Conservation (phyloP, 2,329 filamentous ascomycete species). For the Aspergillus sp. region DNA sequence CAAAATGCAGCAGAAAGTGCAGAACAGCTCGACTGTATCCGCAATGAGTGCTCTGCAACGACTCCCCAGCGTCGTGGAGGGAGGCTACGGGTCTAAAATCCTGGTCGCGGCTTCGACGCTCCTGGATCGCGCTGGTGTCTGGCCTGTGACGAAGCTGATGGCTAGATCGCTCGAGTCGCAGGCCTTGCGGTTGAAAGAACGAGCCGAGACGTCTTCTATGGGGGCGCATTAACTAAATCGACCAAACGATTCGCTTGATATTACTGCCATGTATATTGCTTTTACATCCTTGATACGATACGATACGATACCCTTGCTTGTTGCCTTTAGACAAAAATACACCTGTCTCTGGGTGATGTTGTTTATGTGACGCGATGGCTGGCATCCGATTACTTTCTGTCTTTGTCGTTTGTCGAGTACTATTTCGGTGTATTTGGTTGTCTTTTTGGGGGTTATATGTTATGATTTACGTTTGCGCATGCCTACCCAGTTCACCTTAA, state of each 20-base stretch:
- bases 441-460: no score
- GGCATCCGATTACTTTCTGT: no score
- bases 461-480: no score
- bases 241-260: constrained; percentile 3
- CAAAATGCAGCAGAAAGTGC: constrained; percentile 61
- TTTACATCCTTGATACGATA: not conserved
- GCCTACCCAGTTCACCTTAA: no score
- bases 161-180: constrained; percentile 57
- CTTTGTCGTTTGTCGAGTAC: no score
- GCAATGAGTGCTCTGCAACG: constrained; percentile 44
- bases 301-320: not conserved
- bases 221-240: constrained; percentile 19
- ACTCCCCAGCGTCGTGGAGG: constrained; percentile 52
- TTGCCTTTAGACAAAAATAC: not conserved
- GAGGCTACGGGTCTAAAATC: constrained; percentile 77
- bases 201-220: constrained; percentile 38
- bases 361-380: no score
- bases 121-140: constrained; percentile 81
- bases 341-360: no score
- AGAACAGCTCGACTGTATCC: constrained; percentile 47
- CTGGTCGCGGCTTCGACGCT: constrained; percentile 76
- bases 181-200: constrained; percentile 54
- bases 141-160: constrained; percentile 75
- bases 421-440: no score
- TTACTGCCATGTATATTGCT: constrained; percentile 2